A percentile compares a stretch with the other conserved stretches of the same genome.
Conservation (phyloP, 441 rosid species). For the Gossypium davidsonii region DNA sequence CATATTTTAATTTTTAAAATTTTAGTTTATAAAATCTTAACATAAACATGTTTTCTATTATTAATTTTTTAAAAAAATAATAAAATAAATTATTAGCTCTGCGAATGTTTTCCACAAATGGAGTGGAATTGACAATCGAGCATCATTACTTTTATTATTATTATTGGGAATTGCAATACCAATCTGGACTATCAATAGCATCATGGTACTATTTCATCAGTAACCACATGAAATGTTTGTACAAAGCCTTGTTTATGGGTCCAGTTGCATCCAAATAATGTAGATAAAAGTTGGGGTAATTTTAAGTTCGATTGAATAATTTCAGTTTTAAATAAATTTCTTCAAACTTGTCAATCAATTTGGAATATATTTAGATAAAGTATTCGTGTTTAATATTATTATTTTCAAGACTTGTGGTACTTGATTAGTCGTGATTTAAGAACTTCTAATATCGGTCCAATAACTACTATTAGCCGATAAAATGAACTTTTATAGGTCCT, state of each 20-base stretch:
- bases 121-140: neutral
- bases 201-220: neutral
- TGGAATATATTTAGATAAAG: neutral
- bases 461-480: too few relatives aligned
- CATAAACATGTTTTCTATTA: too few relatives aligned
- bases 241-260: neutral
- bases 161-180: neutral
- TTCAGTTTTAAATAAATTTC: neutral
- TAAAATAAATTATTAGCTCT: neutral
- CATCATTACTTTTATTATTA: neutral
- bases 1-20: too few relatives aligned
- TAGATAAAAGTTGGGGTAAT: neutral
- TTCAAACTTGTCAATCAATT: neutral
- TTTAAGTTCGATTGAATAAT: too few relatives aligned
- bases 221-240: neutral
- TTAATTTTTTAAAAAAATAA: too few relatives aligned
- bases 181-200: neutral
- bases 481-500: too few relatives aligned
- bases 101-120: neutral
- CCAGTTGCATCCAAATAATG: neutral
- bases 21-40: too few relatives aligned
- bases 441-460: too few relatives aligned
- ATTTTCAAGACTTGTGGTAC: too few relatives aligned
- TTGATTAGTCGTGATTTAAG: too few relatives aligned
- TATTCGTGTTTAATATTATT: too few relatives aligned